phyloP scores from a whole-genome alignment of 352 stramenopile species.

The Lagenidium giganteum region DNA sequence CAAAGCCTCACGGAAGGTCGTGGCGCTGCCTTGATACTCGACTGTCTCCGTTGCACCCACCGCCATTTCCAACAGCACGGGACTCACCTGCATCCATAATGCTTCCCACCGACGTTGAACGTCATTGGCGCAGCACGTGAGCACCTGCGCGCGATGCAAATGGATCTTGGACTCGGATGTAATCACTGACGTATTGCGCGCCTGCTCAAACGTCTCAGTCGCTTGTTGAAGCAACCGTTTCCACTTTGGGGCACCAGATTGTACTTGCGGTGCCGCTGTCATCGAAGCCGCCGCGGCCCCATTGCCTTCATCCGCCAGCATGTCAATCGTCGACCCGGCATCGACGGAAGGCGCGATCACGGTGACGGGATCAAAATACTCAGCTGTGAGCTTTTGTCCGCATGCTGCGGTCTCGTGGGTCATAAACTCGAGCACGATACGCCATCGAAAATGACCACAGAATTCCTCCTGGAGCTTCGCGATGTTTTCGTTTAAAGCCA shows the following conservation, averaged over 20 bases:
- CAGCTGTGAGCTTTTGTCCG: conserved; percentile 34
- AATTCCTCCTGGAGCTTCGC: conserved; percentile 52
- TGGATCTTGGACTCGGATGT: conserved; percentile 70
- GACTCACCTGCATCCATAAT: conserved; percentile 49
- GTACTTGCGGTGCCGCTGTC: background rate
- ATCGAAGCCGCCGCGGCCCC: background rate
- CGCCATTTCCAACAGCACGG: conserved; percentile 41
- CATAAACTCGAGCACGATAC: conserved; percentile 58
- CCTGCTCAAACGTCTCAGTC: conserved; percentile 40
- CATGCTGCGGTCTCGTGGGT: conserved; percentile 28
- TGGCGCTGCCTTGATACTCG: background rate
- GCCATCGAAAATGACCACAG: conserved; percentile 53
- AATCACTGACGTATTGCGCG: conserved; percentile 60
- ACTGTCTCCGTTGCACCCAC: conserved; percentile 16
- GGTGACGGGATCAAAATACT: conserved; percentile 62
- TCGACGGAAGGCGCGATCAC: conserved; percentile 29
- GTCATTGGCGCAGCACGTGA: conserved; percentile 38
- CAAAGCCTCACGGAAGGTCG: conserved; percentile 18
- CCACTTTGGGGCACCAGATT: conserved; percentile 27
- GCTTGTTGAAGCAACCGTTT: conserved; percentile 43
- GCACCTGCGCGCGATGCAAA: conserved; percentile 36
- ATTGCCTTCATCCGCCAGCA: conserved; percentile 2
- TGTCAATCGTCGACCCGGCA: conserved; percentile 15
- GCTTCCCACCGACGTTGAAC: conserved; percentile 40
- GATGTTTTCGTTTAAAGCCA: conserved; percentile 63